Base-by-base conservation (phyloP, 495 filamentous ascomycete species). In the Penicillium roqueforti region DNA sequence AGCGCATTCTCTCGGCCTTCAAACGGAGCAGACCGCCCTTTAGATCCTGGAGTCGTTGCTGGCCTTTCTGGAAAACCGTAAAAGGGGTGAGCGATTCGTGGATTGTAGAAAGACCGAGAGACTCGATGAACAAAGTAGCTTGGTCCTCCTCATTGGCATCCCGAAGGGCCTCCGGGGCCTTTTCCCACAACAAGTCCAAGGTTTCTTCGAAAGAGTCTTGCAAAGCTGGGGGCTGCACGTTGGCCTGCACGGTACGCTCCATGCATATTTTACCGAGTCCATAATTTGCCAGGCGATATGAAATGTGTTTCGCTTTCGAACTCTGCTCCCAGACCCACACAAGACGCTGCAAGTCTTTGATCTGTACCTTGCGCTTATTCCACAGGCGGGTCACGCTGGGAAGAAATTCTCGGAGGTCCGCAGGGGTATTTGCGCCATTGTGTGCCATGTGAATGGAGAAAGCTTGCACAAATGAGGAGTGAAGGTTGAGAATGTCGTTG, bases 321-420 rank as follows among this genome's bases (percentile, higher is more conserved):
- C 62, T 60, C 41, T 69, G 67, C 11, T 71, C 68, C 69, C 66
- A 71, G 2, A 76, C 59, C 67, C 73, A 74, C 6, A 78, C 31
- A 7, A 78, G 36, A 29, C 72, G 69, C 51, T 77, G 75, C 47
- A 78, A 13, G 53, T 78, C 75, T 51, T 72, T 72, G 3, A 61
- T 54, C 31, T 69, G 61, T 25, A 78, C 75, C 58, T 76, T 76
- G 45, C 75, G 67, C 55, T 76, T 77, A 58, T 72, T 75, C 75
- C 75, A 78, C 16, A 78, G 62, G 18, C 72, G 65, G 34, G 68
- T 67, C 6, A 76, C 61, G 25, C 65, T 74, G 32, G 60, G 65
- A 13, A 76, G 62, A 26, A 78, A 68, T 40, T 76, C 70, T 47
- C 66, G 55, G 34, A 77, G 47, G 31, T 78, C 75, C 11, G 72